Evolutionary conservation across 164 flowering plant species (phyloP), one percentile per base, ranked within the genome.

Genomic region (Nymphaea colorata): DNA sequence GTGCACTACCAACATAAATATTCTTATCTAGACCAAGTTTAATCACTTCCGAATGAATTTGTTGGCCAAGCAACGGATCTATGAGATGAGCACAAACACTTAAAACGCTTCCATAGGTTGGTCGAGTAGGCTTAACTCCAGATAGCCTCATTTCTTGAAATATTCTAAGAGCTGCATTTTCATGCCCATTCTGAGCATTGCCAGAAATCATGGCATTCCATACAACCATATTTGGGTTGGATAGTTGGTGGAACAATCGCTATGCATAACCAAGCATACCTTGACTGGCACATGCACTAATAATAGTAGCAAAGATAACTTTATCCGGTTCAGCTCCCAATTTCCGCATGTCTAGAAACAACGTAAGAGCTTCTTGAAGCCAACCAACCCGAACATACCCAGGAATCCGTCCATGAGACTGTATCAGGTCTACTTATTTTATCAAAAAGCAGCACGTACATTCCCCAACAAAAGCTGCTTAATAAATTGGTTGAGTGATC

Each of bases 191-290:
- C 74, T 86, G 77, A 3, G 83, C 79, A 80, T 86, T 86, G 17
- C 93, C 95, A 3, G 97, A 89, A 77, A 93, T 91, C 89, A 93
- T 87, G 73, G 85, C 83, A 79, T 93, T 93, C 98, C 98, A 93
- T 18, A 96, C 94, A 6, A 91, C 84, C 67, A 77, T 85, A 82
- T 84, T 86, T 25, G 85, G 90, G 59, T 71, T 72, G 57, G 78
- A 81, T 82, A 91, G 84, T 73, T 78, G 75, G 45, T 69, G 8
- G 72, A 91, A 93, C 69, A 85, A 73, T 51, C 65, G 60, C 61
- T 81, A 15, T 5, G 97, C 97, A 61, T 82, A 85, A 69, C 73
- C 76, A 18, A 91, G 80, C 82, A 83, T 82, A 18, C 89, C 90
- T 66, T 78, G 62, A 65, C 68, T 68, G 59, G 89, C 75, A 74